phyloP scores from a whole-genome alignment of 805 yeast genomes.

The Candida mattraensis region DNA sequence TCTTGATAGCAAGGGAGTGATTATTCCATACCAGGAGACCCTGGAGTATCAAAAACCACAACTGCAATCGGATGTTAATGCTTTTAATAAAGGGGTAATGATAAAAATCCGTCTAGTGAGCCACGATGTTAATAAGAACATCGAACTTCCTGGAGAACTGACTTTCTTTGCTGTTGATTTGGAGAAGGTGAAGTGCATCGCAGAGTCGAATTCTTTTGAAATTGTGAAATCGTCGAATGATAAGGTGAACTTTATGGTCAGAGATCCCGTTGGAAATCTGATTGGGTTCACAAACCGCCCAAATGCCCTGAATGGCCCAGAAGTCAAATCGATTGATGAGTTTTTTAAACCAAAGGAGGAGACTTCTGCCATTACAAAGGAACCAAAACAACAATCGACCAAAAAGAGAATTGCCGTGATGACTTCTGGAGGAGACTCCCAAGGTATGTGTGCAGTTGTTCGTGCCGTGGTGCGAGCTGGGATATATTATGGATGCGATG shows the following conservation, averaged over 20 bases:
- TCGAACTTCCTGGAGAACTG: slow-evolving; percentile 36
- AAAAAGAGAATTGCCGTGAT: slow-evolving; percentile 72
- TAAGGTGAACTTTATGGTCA: slow-evolving; percentile 35
- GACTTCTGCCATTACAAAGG: slow-evolving; percentile 7
- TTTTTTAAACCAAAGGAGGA: slow-evolving; percentile 2
- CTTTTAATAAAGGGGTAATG: slow-evolving; percentile 41
- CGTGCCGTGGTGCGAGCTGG: slow-evolving; percentile 95
- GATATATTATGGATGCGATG: slow-evolving; percentile 82
- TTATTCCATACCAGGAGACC: slow-evolving; percentile 40
- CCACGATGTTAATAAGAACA: slow-evolving; percentile 36
- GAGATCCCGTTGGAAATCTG: slow-evolving; percentile 67
- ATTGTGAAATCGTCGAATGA: slow-evolving; percentile 16
- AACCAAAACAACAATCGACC: slow-evolving; percentile 3
- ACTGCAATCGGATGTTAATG: slow-evolving; percentile 7
- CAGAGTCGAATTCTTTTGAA: slow-evolving; percentile 19
- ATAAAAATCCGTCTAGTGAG: slow-evolving; percentile 46
- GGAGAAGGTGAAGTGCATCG: slow-evolving; percentile 24
- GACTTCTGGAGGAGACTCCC: slow-evolving; percentile 99
- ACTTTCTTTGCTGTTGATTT: slow-evolving; percentile 44
- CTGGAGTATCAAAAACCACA: slow-evolving; percentile 27
- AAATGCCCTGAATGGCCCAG: slow-evolving; percentile 36
- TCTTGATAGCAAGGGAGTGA: slow-evolving; percentile 16
- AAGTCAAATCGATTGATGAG: no score
- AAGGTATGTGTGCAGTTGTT: slow-evolving; percentile 97
- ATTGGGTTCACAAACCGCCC: slow-evolving; percentile 54